Conservation (phyloP, 306 rosid species). For the Fragaria ananassa region DNA sequence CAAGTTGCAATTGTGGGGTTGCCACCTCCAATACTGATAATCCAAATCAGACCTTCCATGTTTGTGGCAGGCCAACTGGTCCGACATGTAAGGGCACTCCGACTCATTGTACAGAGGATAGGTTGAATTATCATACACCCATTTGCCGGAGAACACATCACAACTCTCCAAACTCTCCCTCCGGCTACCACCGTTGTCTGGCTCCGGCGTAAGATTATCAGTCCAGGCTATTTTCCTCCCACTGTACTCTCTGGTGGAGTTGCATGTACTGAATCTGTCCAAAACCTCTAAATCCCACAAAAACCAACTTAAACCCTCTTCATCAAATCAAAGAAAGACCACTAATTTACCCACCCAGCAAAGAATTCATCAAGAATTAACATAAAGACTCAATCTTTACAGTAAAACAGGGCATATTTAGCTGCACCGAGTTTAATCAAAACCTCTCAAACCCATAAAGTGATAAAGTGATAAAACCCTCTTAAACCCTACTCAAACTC, state of each 20-base stretch:
- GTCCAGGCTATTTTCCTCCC: conserved; percentile 61
- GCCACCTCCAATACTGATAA: conserved; percentile 92
- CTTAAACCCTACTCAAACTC: conserved; percentile 25
- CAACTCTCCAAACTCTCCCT: conserved; percentile 52
- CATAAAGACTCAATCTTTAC: background rate
- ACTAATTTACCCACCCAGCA: conserved; percentile 19
- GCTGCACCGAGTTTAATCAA: conserved; percentile 61
- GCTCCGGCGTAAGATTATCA: conserved; percentile 17
- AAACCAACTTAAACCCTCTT: conserved; percentile 11
- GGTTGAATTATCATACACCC: conserved; percentile 80
- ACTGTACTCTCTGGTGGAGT: conserved; percentile 69
- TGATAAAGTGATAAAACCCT: background rate
- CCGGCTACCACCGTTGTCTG: conserved; percentile 19
- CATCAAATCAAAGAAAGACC: conserved; percentile 23
- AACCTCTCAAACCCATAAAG: conserved; percentile 38
- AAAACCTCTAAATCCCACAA: conserved; percentile 50
- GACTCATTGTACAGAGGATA: conserved; percentile 71
- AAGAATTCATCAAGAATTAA: background rate
- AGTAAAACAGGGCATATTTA: background rate
- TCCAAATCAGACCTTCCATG: conserved; percentile 89
- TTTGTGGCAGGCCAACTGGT: conserved; percentile 92
- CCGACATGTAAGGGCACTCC: conserved; percentile 93
- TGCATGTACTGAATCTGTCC: conserved; percentile 88
- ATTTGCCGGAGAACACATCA: conserved; percentile 77
- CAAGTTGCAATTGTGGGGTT: conserved; percentile 88